Evolutionary conservation across 2,329 filamentous ascomycete genomes (phyloP).

Genomic region (Epichloe coenophiala): DNA sequence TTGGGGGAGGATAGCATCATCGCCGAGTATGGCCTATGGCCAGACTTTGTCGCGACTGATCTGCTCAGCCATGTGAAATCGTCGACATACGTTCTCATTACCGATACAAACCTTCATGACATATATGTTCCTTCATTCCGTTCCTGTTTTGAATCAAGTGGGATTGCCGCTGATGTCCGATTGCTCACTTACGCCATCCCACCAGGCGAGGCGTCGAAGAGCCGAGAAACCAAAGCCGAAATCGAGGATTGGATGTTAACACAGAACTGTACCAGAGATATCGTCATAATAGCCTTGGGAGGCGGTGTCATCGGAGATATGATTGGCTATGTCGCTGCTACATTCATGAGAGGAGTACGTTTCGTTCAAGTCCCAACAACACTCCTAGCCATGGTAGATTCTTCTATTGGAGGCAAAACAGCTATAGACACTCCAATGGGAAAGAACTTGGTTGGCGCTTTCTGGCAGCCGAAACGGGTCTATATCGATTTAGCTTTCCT

Average conservation of each 20-base stretch:
- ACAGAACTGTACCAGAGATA: slow-evolving; percentile 87
- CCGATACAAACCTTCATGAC: slow-evolving; percentile 79
- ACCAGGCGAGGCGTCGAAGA: slow-evolving; percentile 88
- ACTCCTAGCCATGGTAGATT: slow-evolving; percentile 93
- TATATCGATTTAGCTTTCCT: slow-evolving; percentile 91
- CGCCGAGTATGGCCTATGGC: slow-evolving; percentile 84
- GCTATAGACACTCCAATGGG: slow-evolving; percentile 93
- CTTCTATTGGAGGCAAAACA: slow-evolving; percentile 95
- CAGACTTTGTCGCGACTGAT: slow-evolving; percentile 66
- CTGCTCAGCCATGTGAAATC: slow-evolving; percentile 64
- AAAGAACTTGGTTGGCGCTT: slow-evolving; percentile 90
- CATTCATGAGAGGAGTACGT: slow-evolving; percentile 94
- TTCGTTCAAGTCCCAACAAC: slow-evolving; percentile 96
- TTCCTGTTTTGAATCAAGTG: slow-evolving; percentile 19
- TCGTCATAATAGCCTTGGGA: slow-evolving; percentile 84
- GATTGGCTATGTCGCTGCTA: slow-evolving; percentile 93
- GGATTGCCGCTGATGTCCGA: slow-evolving; percentile 32
- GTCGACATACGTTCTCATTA: slow-evolving; percentile 91
- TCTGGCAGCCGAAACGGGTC: slow-evolving; percentile 90
- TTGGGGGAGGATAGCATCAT: slow-evolving; percentile 83
- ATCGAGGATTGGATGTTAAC: slow-evolving; percentile 96
- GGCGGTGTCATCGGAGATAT: slow-evolving; percentile 96
- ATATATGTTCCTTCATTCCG: slow-evolving; percentile 72
- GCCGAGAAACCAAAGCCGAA: slow-evolving; percentile 81
- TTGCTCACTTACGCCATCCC: slow-evolving; percentile 78